Conservation (phyloP, 2,329 filamentous ascomycete species). For the Colletotrichum sp. region DNA sequence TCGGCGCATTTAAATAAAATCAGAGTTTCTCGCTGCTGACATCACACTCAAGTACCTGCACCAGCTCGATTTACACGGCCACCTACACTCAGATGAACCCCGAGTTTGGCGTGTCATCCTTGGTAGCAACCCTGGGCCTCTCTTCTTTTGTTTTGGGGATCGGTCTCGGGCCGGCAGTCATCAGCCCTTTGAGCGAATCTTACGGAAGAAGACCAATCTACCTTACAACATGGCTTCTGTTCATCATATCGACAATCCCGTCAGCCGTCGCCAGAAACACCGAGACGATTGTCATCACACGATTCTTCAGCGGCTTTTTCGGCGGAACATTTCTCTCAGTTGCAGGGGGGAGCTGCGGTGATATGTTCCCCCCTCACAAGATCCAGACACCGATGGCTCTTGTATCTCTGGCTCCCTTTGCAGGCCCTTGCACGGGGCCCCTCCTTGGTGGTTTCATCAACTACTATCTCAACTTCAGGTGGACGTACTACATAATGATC, state of each 20-base stretch:
- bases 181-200: constrained; percentile 73
- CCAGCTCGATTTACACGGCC: constrained; percentile 84
- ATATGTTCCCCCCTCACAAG: constrained; percentile 72
- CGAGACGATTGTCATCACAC: constrained; percentile 74
- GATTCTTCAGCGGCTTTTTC: constrained; percentile 78
- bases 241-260: constrained; percentile 80
- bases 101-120: constrained; percentile 73
- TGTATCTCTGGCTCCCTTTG: constrained; percentile 70
- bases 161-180: constrained; percentile 63
- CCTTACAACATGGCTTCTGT: constrained; percentile 75
- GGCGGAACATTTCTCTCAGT: constrained; percentile 74
- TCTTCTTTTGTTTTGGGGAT: constrained; percentile 83
- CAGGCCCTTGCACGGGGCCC: constrained; percentile 64
- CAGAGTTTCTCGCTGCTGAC: neutral
- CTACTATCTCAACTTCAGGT: constrained; percentile 74
- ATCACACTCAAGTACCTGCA: constrained; percentile 66
- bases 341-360: constrained; percentile 83
- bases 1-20: neutral
- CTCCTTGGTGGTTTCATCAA: constrained; percentile 85
- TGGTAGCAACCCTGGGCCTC: constrained; percentile 80
- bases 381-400: constrained; percentile 84
- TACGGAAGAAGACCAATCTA: constrained; percentile 87
- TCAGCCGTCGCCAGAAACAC: constrained; percentile 82
- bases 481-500: constrained; percentile 83
- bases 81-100: constrained; percentile 78